These are phyloP conservation scores for Metschnikowia lunata DNA, from an alignment of 805 yeast genomes.

Conservation along the genomic window DNA sequence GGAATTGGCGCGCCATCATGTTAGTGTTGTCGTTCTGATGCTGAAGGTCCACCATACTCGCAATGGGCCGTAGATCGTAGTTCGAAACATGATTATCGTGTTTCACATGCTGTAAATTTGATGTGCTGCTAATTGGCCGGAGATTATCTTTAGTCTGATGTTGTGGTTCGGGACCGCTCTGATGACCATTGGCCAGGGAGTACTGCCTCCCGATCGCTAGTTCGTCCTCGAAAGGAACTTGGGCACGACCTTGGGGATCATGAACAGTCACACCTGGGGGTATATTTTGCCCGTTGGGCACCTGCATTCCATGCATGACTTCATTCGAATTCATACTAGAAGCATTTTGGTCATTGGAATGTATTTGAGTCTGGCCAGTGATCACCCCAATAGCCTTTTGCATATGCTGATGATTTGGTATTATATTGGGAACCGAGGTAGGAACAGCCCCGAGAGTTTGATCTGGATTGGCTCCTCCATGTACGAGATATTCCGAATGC, in stretches of 20 bases:
- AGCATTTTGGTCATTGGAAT: background rate
- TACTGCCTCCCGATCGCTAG: slow-evolving; percentile 10
- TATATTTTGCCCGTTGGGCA: background rate
- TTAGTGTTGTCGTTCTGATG: slow-evolving; percentile 2
- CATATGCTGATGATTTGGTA: background rate
- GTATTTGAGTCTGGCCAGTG: slow-evolving; percentile 3
- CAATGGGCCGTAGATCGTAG: slow-evolving; percentile 14
- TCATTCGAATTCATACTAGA: slow-evolving; percentile 1
- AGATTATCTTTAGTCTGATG: slow-evolving; percentile 14
- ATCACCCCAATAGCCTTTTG: slow-evolving; percentile 1
- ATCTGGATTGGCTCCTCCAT: slow-evolving; percentile 22
- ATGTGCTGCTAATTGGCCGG: slow-evolving; percentile 31
- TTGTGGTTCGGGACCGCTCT: background rate
- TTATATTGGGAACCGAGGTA: slow-evolving; percentile 18
- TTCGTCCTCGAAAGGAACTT: slow-evolving; percentile 6
- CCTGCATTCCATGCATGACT: slow-evolving; percentile 1
- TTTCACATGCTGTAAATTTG: slow-evolving; percentile 24
- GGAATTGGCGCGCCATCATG: slow-evolving; percentile 10
- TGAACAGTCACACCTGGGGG: slow-evolving; percentile 5
- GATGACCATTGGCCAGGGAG: slow-evolving; percentile 5
- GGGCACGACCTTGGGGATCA: slow-evolving; percentile 13
- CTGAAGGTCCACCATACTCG: slow-evolving; percentile 19
- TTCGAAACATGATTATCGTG: slow-evolving; percentile 3
- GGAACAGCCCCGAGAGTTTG: slow-evolving; percentile 29
- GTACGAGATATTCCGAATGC: slow-evolving; percentile 28